A percentile compares a stretch with the other conserved stretches of the same genome.
These are phyloP conservation scores for Daldinia concentrica DNA, from an alignment of 495 filamentous ascomycete genomes.

Conservation along the genomic window DNA sequence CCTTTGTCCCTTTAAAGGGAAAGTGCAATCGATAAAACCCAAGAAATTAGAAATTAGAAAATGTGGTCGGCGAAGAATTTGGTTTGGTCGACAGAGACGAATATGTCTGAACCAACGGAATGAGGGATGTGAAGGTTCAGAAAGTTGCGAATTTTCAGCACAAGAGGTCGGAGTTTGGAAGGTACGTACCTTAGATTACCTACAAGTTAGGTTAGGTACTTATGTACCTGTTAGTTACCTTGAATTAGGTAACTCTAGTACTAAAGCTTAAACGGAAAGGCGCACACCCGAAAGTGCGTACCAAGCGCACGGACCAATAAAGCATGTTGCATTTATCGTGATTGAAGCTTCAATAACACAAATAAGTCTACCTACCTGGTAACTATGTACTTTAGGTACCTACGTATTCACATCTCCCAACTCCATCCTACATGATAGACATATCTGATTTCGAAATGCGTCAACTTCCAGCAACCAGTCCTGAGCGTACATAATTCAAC, in stretches of 20 bases:
- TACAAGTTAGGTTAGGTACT: background rate
- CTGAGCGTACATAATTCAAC: background rate
- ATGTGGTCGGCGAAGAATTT: background rate
- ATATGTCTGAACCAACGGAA: background rate
- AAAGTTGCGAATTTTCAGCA: slow-evolving; percentile 1
- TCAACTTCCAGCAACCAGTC: background rate
- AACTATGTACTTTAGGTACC: background rate
- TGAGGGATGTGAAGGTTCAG: background rate
- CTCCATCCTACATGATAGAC: background rate
- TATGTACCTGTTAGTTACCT: no score
- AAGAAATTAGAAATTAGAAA: background rate
- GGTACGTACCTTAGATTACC: slow-evolving; percentile 4
- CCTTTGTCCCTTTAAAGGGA: slow-evolving; percentile 1
- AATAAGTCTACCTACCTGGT: no score
- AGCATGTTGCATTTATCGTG: background rate
- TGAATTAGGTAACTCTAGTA: background rate
- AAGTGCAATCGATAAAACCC: background rate
- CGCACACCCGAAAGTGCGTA: background rate
- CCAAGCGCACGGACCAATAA: background rate
- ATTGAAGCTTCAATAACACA: slow-evolving; percentile 1
- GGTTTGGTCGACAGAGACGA: background rate
- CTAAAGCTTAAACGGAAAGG: background rate
- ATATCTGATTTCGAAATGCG: slow-evolving; percentile 12
- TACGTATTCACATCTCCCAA: background rate
- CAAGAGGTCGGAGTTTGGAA: slow-evolving; percentile 2